Conservation (phyloP, 2,329 filamentous ascomycete species). For the Fusarium avenaceum region DNA sequence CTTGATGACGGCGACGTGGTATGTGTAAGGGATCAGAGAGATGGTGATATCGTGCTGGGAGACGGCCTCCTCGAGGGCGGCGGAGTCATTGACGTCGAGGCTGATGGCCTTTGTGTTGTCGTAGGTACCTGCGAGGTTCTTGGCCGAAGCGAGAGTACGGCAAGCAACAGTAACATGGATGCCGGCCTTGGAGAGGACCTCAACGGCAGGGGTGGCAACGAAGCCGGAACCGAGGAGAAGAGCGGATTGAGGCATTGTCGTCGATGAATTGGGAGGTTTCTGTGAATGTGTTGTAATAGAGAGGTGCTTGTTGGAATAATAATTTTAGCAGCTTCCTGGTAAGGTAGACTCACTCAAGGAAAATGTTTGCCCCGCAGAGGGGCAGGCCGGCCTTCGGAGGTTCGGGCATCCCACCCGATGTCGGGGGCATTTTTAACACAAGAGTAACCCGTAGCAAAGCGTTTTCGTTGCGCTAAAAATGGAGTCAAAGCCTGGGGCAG, state of each 20-base stretch:
- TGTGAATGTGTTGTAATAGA: conserved; percentile 10
- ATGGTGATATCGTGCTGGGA: conserved; percentile 84
- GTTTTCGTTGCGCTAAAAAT: not conserved
- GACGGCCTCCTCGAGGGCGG: conserved; percentile 84
- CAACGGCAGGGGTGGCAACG: conserved; percentile 74
- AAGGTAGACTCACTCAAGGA: not conserved
- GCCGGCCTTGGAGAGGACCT: conserved; percentile 72
- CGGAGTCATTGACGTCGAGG: conserved; percentile 83
- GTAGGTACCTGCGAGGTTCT: conserved; percentile 80
- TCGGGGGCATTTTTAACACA: conserved; percentile 15
- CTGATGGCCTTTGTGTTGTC: conserved; percentile 81
- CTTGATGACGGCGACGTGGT: conserved; percentile 91
- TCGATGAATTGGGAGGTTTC: conserved; percentile 7
- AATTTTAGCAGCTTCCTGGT: conserved; percentile 16
- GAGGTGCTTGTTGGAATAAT: conserved; percentile 23
- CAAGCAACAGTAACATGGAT: conserved; percentile 80
- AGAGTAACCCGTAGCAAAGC: conserved; percentile 28
- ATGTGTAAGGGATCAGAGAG: conserved; percentile 90
- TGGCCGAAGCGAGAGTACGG: conserved; percentile 81
- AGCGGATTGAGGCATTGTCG: conserved; percentile 50
- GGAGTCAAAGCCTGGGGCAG: conserved; percentile 14
- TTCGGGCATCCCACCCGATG: conserved; percentile 15
- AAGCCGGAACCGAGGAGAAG: conserved; percentile 62
- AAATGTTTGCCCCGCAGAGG: conserved; percentile 31
- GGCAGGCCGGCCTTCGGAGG: conserved; percentile 31